Conservation (phyloP, 208 protist genomes). For the Naegleria lovaniensis region DNA sequence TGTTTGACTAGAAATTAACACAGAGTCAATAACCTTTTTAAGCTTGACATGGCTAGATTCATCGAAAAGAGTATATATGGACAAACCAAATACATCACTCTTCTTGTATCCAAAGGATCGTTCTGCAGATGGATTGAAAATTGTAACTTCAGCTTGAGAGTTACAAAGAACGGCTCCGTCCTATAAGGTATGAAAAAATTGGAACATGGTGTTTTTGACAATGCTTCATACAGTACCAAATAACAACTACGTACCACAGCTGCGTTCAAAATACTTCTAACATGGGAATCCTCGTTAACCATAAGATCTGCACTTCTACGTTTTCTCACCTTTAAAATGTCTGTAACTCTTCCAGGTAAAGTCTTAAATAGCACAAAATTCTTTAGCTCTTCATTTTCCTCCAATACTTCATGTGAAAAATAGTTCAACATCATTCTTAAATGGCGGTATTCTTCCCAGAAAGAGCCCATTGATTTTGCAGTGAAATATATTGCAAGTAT, state of each 20-base stretch:
- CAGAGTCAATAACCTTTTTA: background rate
- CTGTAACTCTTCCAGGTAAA: background rate
- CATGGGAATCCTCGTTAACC: background rate
- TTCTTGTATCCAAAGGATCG: background rate
- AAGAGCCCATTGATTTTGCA: too few relatives aligned
- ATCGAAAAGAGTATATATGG: background rate
- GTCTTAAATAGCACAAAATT: background rate
- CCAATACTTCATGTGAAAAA: background rate
- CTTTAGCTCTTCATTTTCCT: background rate
- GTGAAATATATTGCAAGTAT: too few relatives aligned
- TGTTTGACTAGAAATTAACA: background rate
- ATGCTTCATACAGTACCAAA: too few relatives aligned
- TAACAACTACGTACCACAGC: too few relatives aligned
- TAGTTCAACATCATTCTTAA: background rate
- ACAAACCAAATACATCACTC: background rate
- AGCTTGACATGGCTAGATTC: background rate
- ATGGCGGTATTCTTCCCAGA: background rate
- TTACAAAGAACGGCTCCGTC: background rate
- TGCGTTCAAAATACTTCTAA: background rate
- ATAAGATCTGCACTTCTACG: background rate
- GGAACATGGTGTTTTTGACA: too few relatives aligned
- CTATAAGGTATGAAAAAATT: too few relatives aligned
- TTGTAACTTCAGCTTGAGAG: background rate
- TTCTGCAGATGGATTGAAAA: background rate
- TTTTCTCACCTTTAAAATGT: background rate